Evolutionary conservation across 352 stramenopile genomes (phyloP).

Genomic region (Pythium utonaiense): DNA sequence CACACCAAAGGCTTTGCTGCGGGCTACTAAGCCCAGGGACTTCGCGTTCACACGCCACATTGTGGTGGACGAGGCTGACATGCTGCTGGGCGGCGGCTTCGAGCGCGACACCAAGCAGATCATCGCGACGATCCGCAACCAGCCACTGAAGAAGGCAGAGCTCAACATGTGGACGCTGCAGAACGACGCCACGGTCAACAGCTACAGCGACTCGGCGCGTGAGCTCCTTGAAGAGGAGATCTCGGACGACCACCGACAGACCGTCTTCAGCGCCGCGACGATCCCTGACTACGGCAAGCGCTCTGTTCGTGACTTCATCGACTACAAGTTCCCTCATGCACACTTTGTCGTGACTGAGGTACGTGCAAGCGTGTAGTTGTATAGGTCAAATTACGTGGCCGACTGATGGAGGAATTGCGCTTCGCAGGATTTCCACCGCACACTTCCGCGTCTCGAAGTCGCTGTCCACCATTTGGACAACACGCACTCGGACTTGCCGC

Average conservation of each 20-base stretch:
- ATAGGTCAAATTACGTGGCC: too few relatives aligned
- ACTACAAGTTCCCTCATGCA: slow-evolving; percentile 70
- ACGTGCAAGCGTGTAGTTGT: too few relatives aligned
- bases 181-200: background rate
- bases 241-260: slow-evolving; percentile 39
- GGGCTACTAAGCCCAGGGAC: slow-evolving; percentile 56
- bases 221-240: slow-evolving; percentile 23
- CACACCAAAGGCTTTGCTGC: slow-evolving; percentile 61
- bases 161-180: slow-evolving; percentile 37
- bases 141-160: slow-evolving; percentile 42
- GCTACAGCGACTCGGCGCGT: slow-evolving; percentile 14
- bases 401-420: too few relatives aligned
- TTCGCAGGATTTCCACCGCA: slow-evolving; percentile 75
- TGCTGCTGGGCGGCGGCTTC: slow-evolving; percentile 71
- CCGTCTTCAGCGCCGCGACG: slow-evolving; percentile 77
- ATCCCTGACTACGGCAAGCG: slow-evolving; percentile 79
- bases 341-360: slow-evolving; percentile 68
- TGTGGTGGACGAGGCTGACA: slow-evolving; percentile 81
- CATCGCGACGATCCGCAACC: slow-evolving; percentile 74
- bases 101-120: slow-evolving; percentile 82
- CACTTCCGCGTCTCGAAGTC: slow-evolving; percentile 46
- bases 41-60: slow-evolving; percentile 73
- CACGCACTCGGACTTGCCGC: slow-evolving; percentile 20
- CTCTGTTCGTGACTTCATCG: slow-evolving; percentile 63
- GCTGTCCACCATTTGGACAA: slow-evolving; percentile 38